Conservation (phyloP, 2,329 filamentous ascomycete genomes). For the Pseudodiploospora longispora region DNA sequence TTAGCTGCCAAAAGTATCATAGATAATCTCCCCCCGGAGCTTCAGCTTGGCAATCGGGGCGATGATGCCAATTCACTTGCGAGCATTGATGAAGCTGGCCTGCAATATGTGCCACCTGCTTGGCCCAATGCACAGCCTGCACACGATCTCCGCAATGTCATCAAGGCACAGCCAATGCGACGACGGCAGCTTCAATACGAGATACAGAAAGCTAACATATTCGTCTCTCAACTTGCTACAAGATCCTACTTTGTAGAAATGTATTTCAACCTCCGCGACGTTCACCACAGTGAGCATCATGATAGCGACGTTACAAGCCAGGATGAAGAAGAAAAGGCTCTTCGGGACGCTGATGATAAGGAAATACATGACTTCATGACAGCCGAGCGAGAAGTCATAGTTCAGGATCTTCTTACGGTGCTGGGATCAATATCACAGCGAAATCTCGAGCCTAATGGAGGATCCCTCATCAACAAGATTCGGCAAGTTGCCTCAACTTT, state of each 20-base stretch:
- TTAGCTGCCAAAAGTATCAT: constrained; percentile 61
- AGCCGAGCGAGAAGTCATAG: constrained; percentile 70
- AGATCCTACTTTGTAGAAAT: constrained; percentile 80
- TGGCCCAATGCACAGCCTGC: constrained; percentile 38
- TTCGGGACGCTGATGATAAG: constrained; percentile 33
- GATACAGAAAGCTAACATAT: constrained; percentile 88
- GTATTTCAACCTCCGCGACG: constrained; percentile 70
- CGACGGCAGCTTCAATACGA: constrained; percentile 65
- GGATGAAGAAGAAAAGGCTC: constrained; percentile 27
- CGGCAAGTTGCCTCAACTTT: constrained; percentile 76
- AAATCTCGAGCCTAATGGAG: constrained; percentile 68
- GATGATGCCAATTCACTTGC: constrained; percentile 30
- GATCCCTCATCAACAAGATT: constrained; percentile 71
- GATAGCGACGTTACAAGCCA: constrained; percentile 18
- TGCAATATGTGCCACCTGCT: constrained; percentile 44
- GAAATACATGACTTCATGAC: constrained; percentile 57
- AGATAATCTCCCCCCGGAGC: constrained; percentile 58
- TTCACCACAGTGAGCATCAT: constrained; percentile 43
- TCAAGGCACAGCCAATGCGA: constrained; percentile 40
- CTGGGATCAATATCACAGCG: constrained; percentile 72
- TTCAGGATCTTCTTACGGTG: constrained; percentile 68
- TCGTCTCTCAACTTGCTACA: constrained; percentile 71
- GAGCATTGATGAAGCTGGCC: constrained; percentile 34
- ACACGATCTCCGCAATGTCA: constrained; percentile 42
- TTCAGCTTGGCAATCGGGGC: constrained; percentile 45